Evolutionary conservation across 1,284 basidiomycete species (phyloP), one percentile per base, ranked within the genome.

Genomic region (Rhizoctonia solani): DNA sequence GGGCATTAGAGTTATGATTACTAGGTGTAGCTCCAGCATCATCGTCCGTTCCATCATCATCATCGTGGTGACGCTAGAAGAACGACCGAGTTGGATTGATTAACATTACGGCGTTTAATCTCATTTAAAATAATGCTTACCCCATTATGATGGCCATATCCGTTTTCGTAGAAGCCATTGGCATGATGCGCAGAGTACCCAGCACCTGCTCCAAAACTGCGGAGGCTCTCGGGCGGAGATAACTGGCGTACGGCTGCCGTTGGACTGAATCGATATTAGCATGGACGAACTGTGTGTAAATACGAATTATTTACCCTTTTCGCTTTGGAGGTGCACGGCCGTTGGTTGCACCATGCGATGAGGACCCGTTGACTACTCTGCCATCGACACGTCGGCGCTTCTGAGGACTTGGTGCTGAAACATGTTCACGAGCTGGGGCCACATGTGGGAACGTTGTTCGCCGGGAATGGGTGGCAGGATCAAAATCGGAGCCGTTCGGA

Each of bases 391-490:
- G 61, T 23, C 61, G 49, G 32, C 61, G 49, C 23, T 65, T 65
- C 19, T 52, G 61, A n/a, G 61, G 61, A 16, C 61, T 65, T 3
- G 61, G 61, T n/a, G 61, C 61, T 21, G 61, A 65, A 27, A 29
- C 39, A 37, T 65, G 47, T 21, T 65, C 61, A 19, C 49, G 61
- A 30, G 49, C 81, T 34, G 84, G 79, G 30, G 88, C 84, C 71
- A 86, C 86, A 76, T 87, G 89, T 1, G 90, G 90, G 75, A 87
- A 92, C 5, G 82, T 81, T 6, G 90, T 92, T 72, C 81, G 84
- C 58, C 85, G 81, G 72, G 81, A 83, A 59, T 88, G 78, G 68
- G 80, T 78, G 49, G 82, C 79, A 2, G 81, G 72, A 73, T 91
- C 88, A 72, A 90, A 88, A 41, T 81, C 81, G 23, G 89, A 88